These are phyloP conservation scores for Claviceps citrina DNA, from an alignment of 2,329 filamentous ascomycete species.

Conservation along the genomic window DNA sequence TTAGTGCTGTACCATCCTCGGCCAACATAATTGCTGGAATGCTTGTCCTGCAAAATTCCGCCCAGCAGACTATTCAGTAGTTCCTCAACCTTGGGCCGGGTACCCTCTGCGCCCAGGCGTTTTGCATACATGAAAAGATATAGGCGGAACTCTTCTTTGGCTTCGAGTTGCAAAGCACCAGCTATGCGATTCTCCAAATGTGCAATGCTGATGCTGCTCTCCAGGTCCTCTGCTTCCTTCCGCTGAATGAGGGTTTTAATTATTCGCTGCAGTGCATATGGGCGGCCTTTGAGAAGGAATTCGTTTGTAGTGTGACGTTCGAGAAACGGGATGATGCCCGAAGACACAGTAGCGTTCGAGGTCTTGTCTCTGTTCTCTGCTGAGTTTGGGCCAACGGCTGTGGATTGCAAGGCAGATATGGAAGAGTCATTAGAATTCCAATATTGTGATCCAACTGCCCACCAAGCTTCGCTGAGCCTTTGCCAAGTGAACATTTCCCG, in stretches of 20 bases:
- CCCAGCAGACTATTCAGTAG: slow-evolving; percentile 69
- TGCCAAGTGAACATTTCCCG: slow-evolving; percentile 82
- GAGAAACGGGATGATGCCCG: slow-evolving; percentile 81
- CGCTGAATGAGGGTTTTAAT: slow-evolving; percentile 78
- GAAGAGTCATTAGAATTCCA: slow-evolving; percentile 97
- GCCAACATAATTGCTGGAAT: slow-evolving; percentile 26
- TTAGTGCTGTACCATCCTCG: slow-evolving; percentile 50
- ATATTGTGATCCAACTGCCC: slow-evolving; percentile 94
- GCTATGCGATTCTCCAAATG: slow-evolving; percentile 92
- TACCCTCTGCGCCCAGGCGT: slow-evolving; percentile 76
- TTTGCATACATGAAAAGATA: slow-evolving; percentile 99
- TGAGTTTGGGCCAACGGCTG: slow-evolving; percentile 44
- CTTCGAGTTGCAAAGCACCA: slow-evolving; percentile 68
- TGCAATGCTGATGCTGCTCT: slow-evolving; percentile 79
- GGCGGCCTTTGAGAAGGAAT: slow-evolving; percentile 76
- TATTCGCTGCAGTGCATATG: slow-evolving; percentile 78
- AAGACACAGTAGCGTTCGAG: slow-evolving; percentile 49
- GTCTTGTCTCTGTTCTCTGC: slow-evolving; percentile 29
- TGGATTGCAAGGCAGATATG: slow-evolving; percentile 63
- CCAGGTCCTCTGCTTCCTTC: slow-evolving; percentile 84
- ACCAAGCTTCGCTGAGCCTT: slow-evolving; percentile 91
- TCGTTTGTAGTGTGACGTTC: slow-evolving; percentile 93
- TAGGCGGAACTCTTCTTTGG: slow-evolving; percentile 81
- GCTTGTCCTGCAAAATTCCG: slow-evolving; percentile 47
- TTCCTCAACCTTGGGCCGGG: slow-evolving; percentile 83